phyloP scores from a whole-genome alignment of 805 yeast genomes.

The Kluyveromyces lactis region DNA sequence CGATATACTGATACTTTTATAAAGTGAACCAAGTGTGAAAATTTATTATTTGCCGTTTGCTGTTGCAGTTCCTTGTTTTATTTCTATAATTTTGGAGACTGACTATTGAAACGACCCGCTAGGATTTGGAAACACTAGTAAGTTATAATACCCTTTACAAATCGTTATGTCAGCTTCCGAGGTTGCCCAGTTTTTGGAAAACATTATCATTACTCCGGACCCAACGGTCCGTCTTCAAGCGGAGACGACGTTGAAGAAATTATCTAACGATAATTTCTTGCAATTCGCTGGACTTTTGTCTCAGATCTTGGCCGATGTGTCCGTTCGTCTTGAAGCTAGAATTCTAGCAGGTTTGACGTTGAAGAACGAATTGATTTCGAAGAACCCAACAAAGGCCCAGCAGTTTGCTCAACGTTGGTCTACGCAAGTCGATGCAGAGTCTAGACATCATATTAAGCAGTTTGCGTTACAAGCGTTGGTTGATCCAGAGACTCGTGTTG shows the following conservation, averaged over 20 bases:
- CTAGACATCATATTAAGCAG: constrained; percentile 58
- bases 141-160: no score
- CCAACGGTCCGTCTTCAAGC: constrained; percentile 64
- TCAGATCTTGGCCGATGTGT: constrained; percentile 59
- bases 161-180: constrained; percentile 32
- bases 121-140: no score
- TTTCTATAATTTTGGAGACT: no score
- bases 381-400: constrained; percentile 52
- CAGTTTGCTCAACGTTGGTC: constrained; percentile 72
- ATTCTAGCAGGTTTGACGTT: constrained; percentile 84
- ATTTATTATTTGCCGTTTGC: no score
- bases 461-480: constrained; percentile 55
- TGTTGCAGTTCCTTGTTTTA: no score
- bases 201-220: constrained; percentile 66
- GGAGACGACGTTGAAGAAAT: constrained; percentile 62
- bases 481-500: constrained; percentile 63
- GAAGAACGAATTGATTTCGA: constrained; percentile 82
- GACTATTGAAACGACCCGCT: no score
- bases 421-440: constrained; percentile 38
- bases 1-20: no score
- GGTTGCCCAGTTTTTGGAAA: constrained; percentile 64
- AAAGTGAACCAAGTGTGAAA: no score
- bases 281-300: constrained; percentile 65
- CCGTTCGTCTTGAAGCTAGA: constrained; percentile 68
- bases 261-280: constrained; percentile 69